These are phyloP conservation scores for Chalaropsis thielavioides DNA, from an alignment of 2,329 filamentous ascomycete species.

Conservation along the genomic window DNA sequence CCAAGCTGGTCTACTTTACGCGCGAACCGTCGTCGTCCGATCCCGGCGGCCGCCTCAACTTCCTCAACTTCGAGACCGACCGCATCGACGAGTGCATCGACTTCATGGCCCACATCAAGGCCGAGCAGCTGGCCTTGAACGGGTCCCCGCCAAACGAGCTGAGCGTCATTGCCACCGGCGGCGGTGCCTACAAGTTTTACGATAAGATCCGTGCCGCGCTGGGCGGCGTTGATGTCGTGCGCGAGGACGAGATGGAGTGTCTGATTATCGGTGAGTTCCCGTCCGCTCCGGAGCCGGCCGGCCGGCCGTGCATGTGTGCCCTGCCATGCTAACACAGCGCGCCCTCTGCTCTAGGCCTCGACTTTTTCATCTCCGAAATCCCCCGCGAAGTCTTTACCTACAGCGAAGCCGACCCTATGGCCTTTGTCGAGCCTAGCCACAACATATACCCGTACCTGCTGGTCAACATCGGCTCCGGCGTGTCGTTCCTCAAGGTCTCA, in stretches of 20 bases:
- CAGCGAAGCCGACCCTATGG: conserved; percentile 78
- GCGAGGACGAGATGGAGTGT: conserved; percentile 98
- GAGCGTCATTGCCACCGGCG: conserved; percentile 89
- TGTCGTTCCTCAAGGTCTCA: conserved; percentile 93
- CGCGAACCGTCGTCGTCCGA: conserved; percentile 67
- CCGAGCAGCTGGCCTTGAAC: conserved; percentile 64
- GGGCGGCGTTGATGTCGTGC: conserved; percentile 63
- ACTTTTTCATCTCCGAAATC: conserved; percentile 98
- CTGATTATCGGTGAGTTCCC: conserved; percentile 66
- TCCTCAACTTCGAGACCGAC: conserved; percentile 92
- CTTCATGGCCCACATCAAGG: conserved; percentile 75
- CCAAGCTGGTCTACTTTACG: conserved; percentile 95
- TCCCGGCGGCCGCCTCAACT: conserved; percentile 81
- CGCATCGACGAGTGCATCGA: conserved; percentile 85
- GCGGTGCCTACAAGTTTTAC: conserved; percentile 93
- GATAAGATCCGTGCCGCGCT: conserved; percentile 73
- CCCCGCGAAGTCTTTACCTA: conserved; percentile 96
- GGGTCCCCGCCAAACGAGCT: conserved; percentile 56
- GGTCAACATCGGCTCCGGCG: conserved; percentile 94
- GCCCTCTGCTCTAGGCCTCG: conserved; percentile 47
- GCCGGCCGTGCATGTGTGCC: no score
- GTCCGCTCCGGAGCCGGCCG: no score
- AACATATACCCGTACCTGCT: conserved; percentile 88
- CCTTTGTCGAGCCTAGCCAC: conserved; percentile 66
- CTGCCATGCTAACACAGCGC: conserved; percentile 16